These are phyloP conservation scores for Cubamyces lactineus DNA, from an alignment of 768 basidiomycete species.

Conservation along the genomic window DNA sequence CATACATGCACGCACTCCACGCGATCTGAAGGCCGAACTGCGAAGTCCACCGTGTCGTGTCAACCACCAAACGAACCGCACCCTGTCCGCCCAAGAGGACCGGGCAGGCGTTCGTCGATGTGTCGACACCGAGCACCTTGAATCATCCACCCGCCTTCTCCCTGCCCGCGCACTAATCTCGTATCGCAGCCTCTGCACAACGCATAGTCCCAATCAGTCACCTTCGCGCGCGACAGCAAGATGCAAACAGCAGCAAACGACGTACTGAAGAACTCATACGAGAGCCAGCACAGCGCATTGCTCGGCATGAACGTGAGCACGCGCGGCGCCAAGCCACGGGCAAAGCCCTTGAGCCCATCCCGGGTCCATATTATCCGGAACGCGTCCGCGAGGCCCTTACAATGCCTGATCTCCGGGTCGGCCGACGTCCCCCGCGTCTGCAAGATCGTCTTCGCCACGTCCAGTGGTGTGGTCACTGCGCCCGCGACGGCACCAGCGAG, in stretches of 20 bases:
- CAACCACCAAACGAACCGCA: no score
- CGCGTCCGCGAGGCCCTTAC: conserved; percentile 85
- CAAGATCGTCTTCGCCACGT: conserved; percentile 96
- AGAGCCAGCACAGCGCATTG: conserved; percentile 96
- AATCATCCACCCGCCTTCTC: no score
- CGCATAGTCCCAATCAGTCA: no score
- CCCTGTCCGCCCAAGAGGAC: no score
- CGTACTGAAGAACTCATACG: conserved; percentile 98
- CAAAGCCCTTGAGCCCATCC: conserved; percentile 86
- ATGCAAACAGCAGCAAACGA: conserved; percentile 28
- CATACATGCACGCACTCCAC: no score
- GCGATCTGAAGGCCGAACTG: no score
- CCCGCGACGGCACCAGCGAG: conserved; percentile 93
- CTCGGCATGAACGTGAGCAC: conserved; percentile 96
- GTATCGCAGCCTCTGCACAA: conserved; percentile 12
- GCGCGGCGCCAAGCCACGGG: conserved; percentile 86
- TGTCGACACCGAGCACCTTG: no score
- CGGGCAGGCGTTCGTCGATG: no score
- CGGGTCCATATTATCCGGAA: conserved; percentile 84
- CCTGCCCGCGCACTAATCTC: neutral
- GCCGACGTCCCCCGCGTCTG: conserved; percentile 93
- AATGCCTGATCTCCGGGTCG: conserved; percentile 83
- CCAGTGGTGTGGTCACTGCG: conserved; percentile 93
- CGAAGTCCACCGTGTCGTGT: no score
- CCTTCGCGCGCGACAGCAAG: neutral